Percentiles rank a stretch among this genome's conserved stretches.
phyloP scores from a whole-genome alignment of 1,284 basidiomycete species.

The Boletus calvinii region DNA sequence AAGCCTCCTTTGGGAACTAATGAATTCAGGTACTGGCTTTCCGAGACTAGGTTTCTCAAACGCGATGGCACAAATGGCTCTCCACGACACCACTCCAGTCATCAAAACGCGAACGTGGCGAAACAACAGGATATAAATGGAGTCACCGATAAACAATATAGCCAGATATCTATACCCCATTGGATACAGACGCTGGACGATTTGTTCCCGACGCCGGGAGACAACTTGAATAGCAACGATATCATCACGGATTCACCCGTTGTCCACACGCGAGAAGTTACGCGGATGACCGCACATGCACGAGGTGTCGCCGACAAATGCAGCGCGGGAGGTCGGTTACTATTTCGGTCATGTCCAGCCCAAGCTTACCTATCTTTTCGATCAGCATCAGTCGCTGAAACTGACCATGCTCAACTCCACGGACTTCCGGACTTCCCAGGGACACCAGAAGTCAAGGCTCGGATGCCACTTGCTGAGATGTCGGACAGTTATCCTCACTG shows the following conservation, averaged over 20 bases:
- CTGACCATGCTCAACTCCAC: constrained; percentile 20
- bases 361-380: constrained; percentile 5
- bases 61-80: constrained; percentile 15
- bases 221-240: constrained; percentile 1
- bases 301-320: constrained; percentile 12
- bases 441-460: constrained; percentile 9
- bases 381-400: constrained; percentile 15
- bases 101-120: constrained; percentile 18
- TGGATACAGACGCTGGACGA: constrained; percentile 25
- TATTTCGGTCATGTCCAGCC: constrained; percentile 3
- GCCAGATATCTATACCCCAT: constrained; percentile 8
- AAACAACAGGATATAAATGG: constrained; percentile 11
- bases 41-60: constrained; percentile 30
- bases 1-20: constrained; percentile 16
- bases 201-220: constrained; percentile 23
- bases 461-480: constrained; percentile 7
- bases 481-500: constrained; percentile 6
- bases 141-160: constrained; percentile 4
- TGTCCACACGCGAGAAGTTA: constrained; percentile 14
- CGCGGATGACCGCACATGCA: constrained; percentile 8
- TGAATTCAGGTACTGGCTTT: constrained; percentile 36
- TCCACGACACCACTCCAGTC: constrained; percentile 14
- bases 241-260: constrained; percentile 30
- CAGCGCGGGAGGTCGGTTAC: constrained; percentile 14
- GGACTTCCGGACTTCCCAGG: constrained; percentile 30